Percentiles rank a stretch among this genome's conserved stretches.
phyloP scores from a whole-genome alignment of 768 basidiomycete species.

The Phaffia australis region DNA sequence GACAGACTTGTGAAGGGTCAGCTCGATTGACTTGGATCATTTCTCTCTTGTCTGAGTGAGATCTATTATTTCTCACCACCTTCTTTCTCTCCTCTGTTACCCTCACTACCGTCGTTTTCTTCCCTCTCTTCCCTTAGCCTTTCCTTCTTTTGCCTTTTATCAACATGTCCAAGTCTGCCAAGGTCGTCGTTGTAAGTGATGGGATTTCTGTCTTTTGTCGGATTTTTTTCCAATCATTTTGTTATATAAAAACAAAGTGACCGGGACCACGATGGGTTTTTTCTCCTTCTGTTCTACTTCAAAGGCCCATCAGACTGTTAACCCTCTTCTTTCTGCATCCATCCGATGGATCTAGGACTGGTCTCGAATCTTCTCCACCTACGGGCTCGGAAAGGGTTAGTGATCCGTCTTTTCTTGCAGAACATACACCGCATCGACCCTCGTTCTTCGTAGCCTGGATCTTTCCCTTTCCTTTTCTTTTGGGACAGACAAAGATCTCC shows the following conservation, averaged over 20 bases:
- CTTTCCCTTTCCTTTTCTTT: no score
- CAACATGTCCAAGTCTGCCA: slow-evolving; percentile 36
- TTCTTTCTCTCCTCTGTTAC: neutral
- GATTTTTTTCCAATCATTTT: neutral
- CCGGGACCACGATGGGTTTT: neutral
- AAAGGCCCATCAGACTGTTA: no score
- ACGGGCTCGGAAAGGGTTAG: slow-evolving; percentile 39
- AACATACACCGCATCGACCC: neutral
- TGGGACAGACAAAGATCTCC: no score
- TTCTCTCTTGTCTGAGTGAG: neutral
- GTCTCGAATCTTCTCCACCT: slow-evolving; percentile 38
- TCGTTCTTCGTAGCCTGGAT: neutral
- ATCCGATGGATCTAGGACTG: slow-evolving; percentile 33
- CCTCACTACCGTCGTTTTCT: no score
- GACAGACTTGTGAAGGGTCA: no score
- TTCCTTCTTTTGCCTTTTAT: neutral
- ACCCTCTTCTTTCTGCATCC: neutral
- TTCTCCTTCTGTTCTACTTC: neutral
- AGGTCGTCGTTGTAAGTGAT: slow-evolving; percentile 34
- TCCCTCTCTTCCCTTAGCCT: neutral
- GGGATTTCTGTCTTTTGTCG: slow-evolving; percentile 4
- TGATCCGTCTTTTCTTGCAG: neutral
- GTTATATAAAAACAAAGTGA: neutral
- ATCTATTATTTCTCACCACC: neutral
- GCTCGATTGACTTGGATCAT: slow-evolving; percentile 27